Base-by-base conservation (phyloP, 768 basidiomycete species). In the Termitomyces bulborhizus region DNA sequence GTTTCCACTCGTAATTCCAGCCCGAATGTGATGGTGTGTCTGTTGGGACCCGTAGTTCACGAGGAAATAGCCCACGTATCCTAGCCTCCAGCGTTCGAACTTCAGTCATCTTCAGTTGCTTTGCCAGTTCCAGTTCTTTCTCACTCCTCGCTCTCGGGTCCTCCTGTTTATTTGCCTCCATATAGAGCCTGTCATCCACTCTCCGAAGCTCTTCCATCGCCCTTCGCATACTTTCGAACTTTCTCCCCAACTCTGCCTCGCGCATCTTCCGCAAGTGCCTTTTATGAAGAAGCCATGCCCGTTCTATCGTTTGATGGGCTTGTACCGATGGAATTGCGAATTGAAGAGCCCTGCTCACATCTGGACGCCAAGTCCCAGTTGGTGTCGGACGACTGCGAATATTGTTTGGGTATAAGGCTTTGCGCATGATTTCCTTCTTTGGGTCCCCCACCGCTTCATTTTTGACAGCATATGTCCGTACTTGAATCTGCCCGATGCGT, bases 281-380 rank as follows among this genome's bases (percentile, higher is more conserved):
- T 60, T 82, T 78, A 71, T 92, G 84, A 11, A 98, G 78, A 50
- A 85, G 73, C 89, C 90, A 98, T 3, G 94, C 94, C 32, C 94
- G 83, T 60, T 92, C 87, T 51, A 97, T 93, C 2, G 93, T 97
- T 59, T 93, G 82, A 72, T 97, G 92, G 0, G 90, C 93, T 68
- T 96, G 93, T 4, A 78, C 81, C 3, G 90, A 91, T 12, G 92
- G 91, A 50, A 97, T 87, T n/a, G 90, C 90, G 52, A 79, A 80
- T 60, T 89, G 85, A 15, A 98, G 73, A 8, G 90, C 85, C 47
- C 76, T 80, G 36, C 79, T 82, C 29, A 92, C 87, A 68, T 93
- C 85, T 41, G 85, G 84, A 55, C 91, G 83, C 87, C 93, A 92
- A 54, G 86, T 81, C 11, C 93, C 93, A 3, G 83, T 86, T 3